phyloP scores from a whole-genome alignment of 495 filamentous ascomycete species.

The Hyaloscypha hepaticicola region DNA sequence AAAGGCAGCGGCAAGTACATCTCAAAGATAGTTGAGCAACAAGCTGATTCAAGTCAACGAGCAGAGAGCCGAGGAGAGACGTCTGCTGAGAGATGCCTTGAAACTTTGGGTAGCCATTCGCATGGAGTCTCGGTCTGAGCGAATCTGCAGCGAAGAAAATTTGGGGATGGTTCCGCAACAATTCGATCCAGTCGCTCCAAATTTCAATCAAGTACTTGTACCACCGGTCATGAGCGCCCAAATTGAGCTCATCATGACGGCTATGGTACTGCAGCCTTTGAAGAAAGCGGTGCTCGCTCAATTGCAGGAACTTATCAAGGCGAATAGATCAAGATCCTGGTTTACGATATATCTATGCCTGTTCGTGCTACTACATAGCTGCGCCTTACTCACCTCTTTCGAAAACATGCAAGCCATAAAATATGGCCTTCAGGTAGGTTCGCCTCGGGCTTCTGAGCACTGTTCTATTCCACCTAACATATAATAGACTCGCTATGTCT shows the following conservation, averaged over 20 bases:
- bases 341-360: constrained; percentile 57
- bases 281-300: constrained; percentile 54
- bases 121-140: constrained; percentile 54
- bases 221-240: constrained; percentile 61
- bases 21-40: background rate
- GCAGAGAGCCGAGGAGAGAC: constrained; percentile 35
- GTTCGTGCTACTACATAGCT: constrained; percentile 59
- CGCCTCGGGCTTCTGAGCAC: background rate
- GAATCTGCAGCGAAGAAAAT: constrained; percentile 54
- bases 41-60: constrained; percentile 27
- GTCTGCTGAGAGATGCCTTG: constrained; percentile 48
- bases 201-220: constrained; percentile 51
- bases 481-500: background rate
- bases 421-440: constrained; percentile 45
- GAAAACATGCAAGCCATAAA: constrained; percentile 55
- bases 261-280: constrained; percentile 51
- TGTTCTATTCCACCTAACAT: background rate
- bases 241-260: constrained; percentile 54
- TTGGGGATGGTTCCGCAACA: constrained; percentile 50
- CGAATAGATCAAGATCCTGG: constrained; percentile 55
- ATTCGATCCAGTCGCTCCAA: constrained; percentile 48
- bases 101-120: constrained; percentile 58
- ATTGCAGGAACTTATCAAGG: constrained; percentile 52
- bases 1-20: background rate
- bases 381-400: constrained; percentile 54